Evolutionary conservation across 139 green algal species (phyloP), one percentile per base, ranked within the genome.

Genomic region (Prasinococcaceae sp.): DNA sequence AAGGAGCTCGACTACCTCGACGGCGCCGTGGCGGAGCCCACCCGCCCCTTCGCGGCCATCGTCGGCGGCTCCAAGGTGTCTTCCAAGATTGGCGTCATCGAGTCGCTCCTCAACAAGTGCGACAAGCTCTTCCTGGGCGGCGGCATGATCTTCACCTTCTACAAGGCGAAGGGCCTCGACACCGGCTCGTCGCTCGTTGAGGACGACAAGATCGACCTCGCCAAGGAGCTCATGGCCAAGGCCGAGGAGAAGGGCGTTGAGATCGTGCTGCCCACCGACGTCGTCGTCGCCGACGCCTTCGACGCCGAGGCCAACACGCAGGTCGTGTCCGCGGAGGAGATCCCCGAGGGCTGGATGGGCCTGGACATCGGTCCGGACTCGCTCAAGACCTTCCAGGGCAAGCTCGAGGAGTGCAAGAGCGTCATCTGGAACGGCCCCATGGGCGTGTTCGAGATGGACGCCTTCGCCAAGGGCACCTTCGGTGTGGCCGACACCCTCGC

Each of bases 81-180:
- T 52, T 88, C 77, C 68, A 98, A 98, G 85, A 98, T 98, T 74
- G 87, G 83, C 29, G 90, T 98, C 42, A 95, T 98, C 49, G 86
- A 96, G 79, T 81, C 75, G 25, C 84, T 98, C 32, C 65, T 98
- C 37, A 50, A 75, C 5, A 94, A 93, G 77, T 80, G 75, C 40
- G 82, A 98, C 76, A 96, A 92, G 75, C 72, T 98, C 32, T 61
- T 79, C 61, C 52, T 79, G 29, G 71, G 71, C 40, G 71, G 71
- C 41, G 71, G 71, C 43, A 77, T 77, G 68, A 86, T 97, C 62
- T 98, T 98, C 83, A 98, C 90, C 58, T 98, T 98, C 84, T 94
- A 93, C 87, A 94, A 94, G 79, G 75, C 77, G 6, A 66, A 73
- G 48, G 88, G 88, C 52, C 58, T 87, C 20, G 47, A 42, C 14